Evolutionary conservation across 495 filamentous ascomycete genomes (phyloP), one percentile per base, ranked within the genome.

Genomic region (Tuber microsphaerosporum): DNA sequence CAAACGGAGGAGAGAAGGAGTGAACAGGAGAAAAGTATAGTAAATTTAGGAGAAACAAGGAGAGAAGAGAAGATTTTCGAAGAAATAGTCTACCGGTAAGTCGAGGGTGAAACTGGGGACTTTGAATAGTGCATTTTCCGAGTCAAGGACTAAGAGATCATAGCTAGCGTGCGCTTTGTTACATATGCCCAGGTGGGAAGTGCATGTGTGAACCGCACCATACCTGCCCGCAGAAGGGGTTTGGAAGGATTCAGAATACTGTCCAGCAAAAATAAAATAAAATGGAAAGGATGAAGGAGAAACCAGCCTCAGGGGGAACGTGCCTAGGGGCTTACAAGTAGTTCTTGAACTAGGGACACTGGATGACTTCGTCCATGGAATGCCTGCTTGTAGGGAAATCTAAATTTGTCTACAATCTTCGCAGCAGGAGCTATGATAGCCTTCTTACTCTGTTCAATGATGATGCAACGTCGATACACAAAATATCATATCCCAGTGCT

Each of bases 1-100:
- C 41, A 43, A 51, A 68, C 44, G 75, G 44, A 74, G 76, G 37
- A 44, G 37, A 70, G 75, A 65, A 73, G 74, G 46, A 73, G 10
- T 44, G 34, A 61, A 77, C 41, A n/a, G 34, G 65, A 71, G 68
- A 69, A 48, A 43, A 73, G 44, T 46, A 70, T 37, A 74, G 46
- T 46, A n/a, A n/a, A n/a, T n/a, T n/a, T n/a, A 44, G 31, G 39
- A 44, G 43, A 41, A 39, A 43, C 41, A 34, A 42, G 70, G 22
- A 5, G 20, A 71, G 43, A 71, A 26, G 70, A 44, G 20, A 39
- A 44, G 70, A 68, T 56, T 20, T 56, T 73, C 19, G 20, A 56
- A 56, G 51, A 65, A 65, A 46, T 42, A 46, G 34, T 37, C 34
- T 37, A 70, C n/a, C n/a, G n/a, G n/a, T n/a, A n/a, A n/a, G 56